A percentile compares a stretch with the other conserved stretches of the same genome.
These are phyloP conservation scores for Apiospora saccharicola DNA, from an alignment of 2,329 filamentous ascomycete genomes.

Conservation along the genomic window DNA sequence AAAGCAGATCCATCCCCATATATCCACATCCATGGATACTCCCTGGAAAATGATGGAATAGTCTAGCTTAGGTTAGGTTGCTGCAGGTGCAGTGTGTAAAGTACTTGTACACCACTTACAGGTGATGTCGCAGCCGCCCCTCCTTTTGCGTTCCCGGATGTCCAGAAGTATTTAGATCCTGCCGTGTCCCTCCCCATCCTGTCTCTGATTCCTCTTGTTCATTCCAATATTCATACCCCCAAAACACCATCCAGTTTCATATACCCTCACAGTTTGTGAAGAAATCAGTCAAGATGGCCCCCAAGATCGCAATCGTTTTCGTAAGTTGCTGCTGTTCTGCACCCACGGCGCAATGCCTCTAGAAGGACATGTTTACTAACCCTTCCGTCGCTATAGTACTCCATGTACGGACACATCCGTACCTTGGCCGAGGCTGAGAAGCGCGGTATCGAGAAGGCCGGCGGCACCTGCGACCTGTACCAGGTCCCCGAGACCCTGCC, in stretches of 20 bases:
- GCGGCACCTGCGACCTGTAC: constrained; percentile 81
- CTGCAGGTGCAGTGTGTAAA: constrained; percentile 22
- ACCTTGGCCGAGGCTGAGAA: constrained; percentile 88
- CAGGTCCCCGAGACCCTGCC: constrained; percentile 91
- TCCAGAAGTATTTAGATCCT: constrained; percentile 23
- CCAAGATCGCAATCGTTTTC: constrained; percentile 90
- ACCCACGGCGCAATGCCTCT: no score
- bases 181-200: background rate
- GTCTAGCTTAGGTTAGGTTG: constrained; percentile 1
- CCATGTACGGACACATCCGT: constrained; percentile 91
- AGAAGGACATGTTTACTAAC: background rate
- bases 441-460: constrained; percentile 86
- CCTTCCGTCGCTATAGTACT: constrained; percentile 68
- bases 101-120: background rate
- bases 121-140: constrained; percentile 11
- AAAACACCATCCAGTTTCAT: background rate
- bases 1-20: background rate
- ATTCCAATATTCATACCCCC: background rate
- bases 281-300: constrained; percentile 71
- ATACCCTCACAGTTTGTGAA: constrained; percentile 18
- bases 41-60: background rate
- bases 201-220: background rate
- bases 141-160: constrained; percentile 4
- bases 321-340: no score
- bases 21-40: background rate